These are phyloP conservation scores for Physcomitrium patens DNA, from an alignment of 225 moss, liverwort and hornwort species.

Conservation along the genomic window DNA sequence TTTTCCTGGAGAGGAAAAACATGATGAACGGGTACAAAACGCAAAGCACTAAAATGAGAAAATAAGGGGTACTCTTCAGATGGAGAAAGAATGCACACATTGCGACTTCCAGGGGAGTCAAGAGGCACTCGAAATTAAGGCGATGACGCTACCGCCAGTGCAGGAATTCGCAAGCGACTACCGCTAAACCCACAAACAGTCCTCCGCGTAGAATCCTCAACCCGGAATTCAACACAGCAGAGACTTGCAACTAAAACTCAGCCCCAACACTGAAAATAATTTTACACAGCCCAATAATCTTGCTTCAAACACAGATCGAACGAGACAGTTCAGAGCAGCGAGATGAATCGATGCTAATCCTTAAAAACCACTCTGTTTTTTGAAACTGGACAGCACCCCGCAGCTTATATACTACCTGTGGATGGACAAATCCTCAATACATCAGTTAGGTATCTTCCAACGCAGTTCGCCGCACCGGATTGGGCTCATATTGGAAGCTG, in stretches of 20 bases:
- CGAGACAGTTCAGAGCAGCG: background rate
- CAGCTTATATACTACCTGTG: constrained; percentile 5
- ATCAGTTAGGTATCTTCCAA: constrained; percentile 11
- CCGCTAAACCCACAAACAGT: background rate
- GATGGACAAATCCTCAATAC: background rate
- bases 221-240: background rate
- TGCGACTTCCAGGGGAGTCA: background rate
- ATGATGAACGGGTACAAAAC: constrained; percentile 46
- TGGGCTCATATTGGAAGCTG: background rate
- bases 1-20: constrained; percentile 34
- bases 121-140: background rate
- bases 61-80: constrained; percentile 31
- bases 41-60: constrained; percentile 41
- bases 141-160: background rate
- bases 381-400: background rate
- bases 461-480: background rate
- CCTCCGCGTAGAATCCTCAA: constrained; percentile 1
- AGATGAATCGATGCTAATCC: background rate
- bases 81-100: constrained; percentile 54
- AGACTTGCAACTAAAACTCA: background rate
- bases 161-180: background rate
- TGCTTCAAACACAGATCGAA: background rate
- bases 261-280: too few species aligned
- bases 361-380: background rate
- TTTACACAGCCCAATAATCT: background rate